Evolutionary conservation across 805 yeast genomes (phyloP), one percentile per base, ranked within the genome.

Genomic region (Kluyveromyces nonfermentans): DNA sequence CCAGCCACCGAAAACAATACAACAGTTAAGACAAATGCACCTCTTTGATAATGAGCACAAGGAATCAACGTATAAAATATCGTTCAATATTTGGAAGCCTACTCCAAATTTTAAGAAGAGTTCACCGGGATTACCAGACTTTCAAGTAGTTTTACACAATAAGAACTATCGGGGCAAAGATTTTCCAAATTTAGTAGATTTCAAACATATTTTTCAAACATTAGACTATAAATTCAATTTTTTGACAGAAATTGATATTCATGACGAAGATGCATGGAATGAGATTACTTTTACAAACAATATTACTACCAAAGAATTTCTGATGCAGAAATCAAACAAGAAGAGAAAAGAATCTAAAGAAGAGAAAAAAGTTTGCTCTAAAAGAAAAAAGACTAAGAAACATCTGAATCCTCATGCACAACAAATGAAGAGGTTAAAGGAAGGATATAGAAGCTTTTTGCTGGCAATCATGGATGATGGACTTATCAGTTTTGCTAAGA

Each of bases 51-150:
- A n/a, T 16, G 35, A 20, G 15, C 32, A 25, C 18, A 28, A 21
- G 18, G 22, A 9, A 10, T 4, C 31, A 10, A 43, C 42, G 2
- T 62, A 59, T 33, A 44, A 56, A 5, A 63, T 82, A 2, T 67
- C 75, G 0, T 88, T 70, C 53, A 71, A 82, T 53, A 84, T 85
- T 2, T 89, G 96, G 96, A 87, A 85, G 58, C 97, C 97, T 1
- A 67, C 72, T 2, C 72, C 84, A 0, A 63, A 68, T 2, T 89
- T 84, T 65, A 80, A 79, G 46, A 87, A 87, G 52, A 78, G 77
- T 30, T 53, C 57, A 18, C 94, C 95, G 1, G 78, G 82, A 0
- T 37, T 55, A 2, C 95, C 96, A 1, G 89, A 89, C 59, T 89
- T 75, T 57, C 86, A 81, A 52, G 63, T 90, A 1, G 70, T 75